Conservation (phyloP, 2,329 filamentous ascomycete species). For the Calonectria honghensis region DNA sequence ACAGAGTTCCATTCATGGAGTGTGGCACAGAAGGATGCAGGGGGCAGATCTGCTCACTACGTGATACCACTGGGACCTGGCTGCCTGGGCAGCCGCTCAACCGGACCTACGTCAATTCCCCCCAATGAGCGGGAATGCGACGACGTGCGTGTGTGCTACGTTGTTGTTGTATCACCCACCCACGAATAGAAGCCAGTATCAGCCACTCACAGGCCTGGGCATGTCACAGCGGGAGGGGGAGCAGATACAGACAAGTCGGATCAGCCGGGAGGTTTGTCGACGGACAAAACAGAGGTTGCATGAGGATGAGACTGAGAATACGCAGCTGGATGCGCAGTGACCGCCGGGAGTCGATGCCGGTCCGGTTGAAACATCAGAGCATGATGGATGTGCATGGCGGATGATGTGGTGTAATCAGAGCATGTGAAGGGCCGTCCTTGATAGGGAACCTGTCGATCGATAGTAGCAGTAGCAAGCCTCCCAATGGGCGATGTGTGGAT, state of each 20-base stretch:
- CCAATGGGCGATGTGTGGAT: slow-evolving; percentile 27
- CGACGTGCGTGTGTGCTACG: neutral
- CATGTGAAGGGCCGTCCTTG: slow-evolving; percentile 17
- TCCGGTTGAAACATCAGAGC: slow-evolving; percentile 18
- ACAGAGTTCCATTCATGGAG: slow-evolving; percentile 23
- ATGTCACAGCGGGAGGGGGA: slow-evolving; percentile 13
- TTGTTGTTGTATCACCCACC: slow-evolving; percentile 10
- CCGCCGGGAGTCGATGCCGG: slow-evolving; percentile 12
- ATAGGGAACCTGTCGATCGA: slow-evolving; percentile 11
- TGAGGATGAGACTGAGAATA: slow-evolving; percentile 10
- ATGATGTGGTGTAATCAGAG: slow-evolving; percentile 17
- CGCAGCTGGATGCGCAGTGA: slow-evolving; percentile 17
- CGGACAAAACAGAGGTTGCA: slow-evolving; percentile 25
- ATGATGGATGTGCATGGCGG: neutral
- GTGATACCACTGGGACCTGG: neutral
- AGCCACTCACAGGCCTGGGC: slow-evolving; percentile 5
- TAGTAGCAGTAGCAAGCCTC: slow-evolving; percentile 3
- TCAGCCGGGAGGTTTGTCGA: slow-evolving; percentile 9
- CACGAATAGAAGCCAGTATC: slow-evolving; percentile 2
- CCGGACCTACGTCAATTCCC: neutral
- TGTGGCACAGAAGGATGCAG: slow-evolving; percentile 15
- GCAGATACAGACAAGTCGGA: slow-evolving; percentile 10
- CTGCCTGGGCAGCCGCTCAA: neutral
- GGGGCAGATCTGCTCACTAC: slow-evolving; percentile 12
- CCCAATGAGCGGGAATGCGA: neutral